Base-by-base conservation (phyloP, 345 rosid genomes). In the Corchorus olitorius region DNA sequence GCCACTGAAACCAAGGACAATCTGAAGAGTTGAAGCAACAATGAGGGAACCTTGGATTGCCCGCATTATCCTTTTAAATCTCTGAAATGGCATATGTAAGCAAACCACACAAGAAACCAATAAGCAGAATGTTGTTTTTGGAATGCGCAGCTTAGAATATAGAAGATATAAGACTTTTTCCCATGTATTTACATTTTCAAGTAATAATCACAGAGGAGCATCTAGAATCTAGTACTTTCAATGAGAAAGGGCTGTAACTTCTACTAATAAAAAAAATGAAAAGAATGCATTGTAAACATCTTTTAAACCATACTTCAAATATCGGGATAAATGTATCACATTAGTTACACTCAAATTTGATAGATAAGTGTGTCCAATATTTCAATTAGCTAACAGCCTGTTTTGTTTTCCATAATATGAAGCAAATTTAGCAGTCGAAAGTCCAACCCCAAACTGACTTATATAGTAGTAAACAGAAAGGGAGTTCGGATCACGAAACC, bases 1-100 rank as follows among this genome's bases (percentile, higher is more conserved):
- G 67, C 99, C 99, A 80, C 97, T 97, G 83, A 97, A 97, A 65
- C 99, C 99, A 39, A 97, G 91, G 66, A 94, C 93, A 74, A 97
- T 97, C 82, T 97, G 99, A 85, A 93, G 97, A 67, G 91, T 85
- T 27, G 99, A 93, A 80, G 99, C 97, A 39, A 96, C 91, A 79
- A 97, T 97, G 19, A 97, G 85, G 41, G 99, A 84, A 79, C 99
- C 99, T 85, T 97, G 99, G 17, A 88, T 92, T 71, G 97, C 97
- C 74, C 99, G 88, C 94, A 97, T 94, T 70, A 74, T 94, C 86
- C 86, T 90, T 73, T 80, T 82, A 80, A 97, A 97, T 71, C 88
- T 88, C 99, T 96, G 90, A 70, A 70, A 43, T 66, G 17, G 46
- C 77, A 82, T 15, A 62, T 4, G 33, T 17, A 70, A 70, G 34